Percentiles rank a stretch among this genome's conserved stretches.
phyloP scores from a whole-genome alignment of 805 yeast species.

The Wickerhamomyces bisporus region DNA sequence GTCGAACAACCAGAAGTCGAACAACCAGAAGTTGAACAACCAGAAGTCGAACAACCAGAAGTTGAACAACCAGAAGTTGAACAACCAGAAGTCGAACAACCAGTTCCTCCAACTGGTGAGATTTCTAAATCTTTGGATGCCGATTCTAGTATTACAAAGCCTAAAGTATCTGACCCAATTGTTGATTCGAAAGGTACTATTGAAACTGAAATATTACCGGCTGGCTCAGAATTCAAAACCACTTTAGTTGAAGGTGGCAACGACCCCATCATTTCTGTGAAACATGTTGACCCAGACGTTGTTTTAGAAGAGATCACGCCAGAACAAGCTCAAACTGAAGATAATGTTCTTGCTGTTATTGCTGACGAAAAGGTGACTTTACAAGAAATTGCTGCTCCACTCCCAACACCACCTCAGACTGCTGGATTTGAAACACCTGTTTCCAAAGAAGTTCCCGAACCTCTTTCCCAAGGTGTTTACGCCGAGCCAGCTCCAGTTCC shows the following conservation, averaged over 20 bases:
- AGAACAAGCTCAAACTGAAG: conserved; percentile 16
- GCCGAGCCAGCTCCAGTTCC: conserved; percentile 8
- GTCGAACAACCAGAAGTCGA: background rate
- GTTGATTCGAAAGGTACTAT: background rate
- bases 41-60: background rate
- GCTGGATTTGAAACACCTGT: conserved; percentile 4
- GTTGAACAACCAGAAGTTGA: too few relatives aligned
- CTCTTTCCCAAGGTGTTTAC: conserved; percentile 1
- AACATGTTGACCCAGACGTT: conserved; percentile 8
- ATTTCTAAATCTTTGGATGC: too few relatives aligned
- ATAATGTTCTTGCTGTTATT: conserved; percentile 13
- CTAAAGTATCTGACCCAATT: background rate
- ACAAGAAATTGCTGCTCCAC: conserved; percentile 1
- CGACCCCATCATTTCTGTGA: conserved; percentile 9
- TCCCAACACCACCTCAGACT: conserved; percentile 22
- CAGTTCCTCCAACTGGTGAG: too few relatives aligned
- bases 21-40: background rate
- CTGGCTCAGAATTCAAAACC: conserved; percentile 11
- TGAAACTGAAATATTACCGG: conserved; percentile 8
- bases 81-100: too few relatives aligned
- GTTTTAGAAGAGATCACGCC: conserved; percentile 12
- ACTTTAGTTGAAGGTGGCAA: conserved; percentile 8
- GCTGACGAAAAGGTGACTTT: conserved; percentile 8
- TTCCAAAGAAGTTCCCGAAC: background rate
- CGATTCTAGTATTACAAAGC: too few relatives aligned